Conservation (phyloP, 805 yeast genomes). For the Wickerhamomyces xylosicus region DNA sequence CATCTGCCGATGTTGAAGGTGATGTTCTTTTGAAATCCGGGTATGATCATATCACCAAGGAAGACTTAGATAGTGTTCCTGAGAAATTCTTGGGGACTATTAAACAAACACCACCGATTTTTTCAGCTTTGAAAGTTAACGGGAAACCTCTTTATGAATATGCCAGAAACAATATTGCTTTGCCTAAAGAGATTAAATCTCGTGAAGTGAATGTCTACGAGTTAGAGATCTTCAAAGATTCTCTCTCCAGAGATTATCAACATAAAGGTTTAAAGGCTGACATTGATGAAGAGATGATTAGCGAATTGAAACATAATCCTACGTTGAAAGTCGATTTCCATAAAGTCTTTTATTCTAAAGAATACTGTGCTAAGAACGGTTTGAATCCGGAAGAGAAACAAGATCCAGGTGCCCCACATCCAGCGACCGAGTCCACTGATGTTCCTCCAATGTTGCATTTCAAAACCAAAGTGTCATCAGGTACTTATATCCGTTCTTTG, state of each 20-base stretch:
- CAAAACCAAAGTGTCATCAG: slow-evolving; percentile 77
- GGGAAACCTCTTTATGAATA: slow-evolving; percentile 93
- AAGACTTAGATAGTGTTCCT: slow-evolving; percentile 37
- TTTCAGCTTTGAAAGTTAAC: slow-evolving; percentile 86
- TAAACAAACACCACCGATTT: slow-evolving; percentile 90
- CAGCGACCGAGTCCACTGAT: slow-evolving; percentile 20
- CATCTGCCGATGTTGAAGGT: slow-evolving; percentile 92
- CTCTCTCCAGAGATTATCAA: slow-evolving; percentile 43
- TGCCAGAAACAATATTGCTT: slow-evolving; percentile 78
- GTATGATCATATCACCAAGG: slow-evolving; percentile 45
- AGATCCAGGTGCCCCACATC: slow-evolving; percentile 27
- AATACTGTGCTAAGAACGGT: slow-evolving; percentile 37
- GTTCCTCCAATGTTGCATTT: slow-evolving; percentile 62
- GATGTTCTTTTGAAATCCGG: slow-evolving; percentile 53
- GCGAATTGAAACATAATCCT: slow-evolving; percentile 28
- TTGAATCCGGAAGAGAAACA: slow-evolving; percentile 30
- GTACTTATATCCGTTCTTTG: slow-evolving; percentile 87
- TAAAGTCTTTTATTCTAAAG: slow-evolving; percentile 45
- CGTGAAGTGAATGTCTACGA: slow-evolving; percentile 57
- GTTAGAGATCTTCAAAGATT: slow-evolving; percentile 42
- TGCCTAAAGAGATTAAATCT: slow-evolving; percentile 75
- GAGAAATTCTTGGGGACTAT: slow-evolving; percentile 70
- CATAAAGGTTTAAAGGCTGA: slow-evolving; percentile 41
- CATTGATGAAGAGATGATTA: slow-evolving; percentile 37
- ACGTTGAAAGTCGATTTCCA: slow-evolving; percentile 41